Base-by-base conservation (phyloP, 441 rosid species). In the Pelargonium cotyledonis region DNA sequence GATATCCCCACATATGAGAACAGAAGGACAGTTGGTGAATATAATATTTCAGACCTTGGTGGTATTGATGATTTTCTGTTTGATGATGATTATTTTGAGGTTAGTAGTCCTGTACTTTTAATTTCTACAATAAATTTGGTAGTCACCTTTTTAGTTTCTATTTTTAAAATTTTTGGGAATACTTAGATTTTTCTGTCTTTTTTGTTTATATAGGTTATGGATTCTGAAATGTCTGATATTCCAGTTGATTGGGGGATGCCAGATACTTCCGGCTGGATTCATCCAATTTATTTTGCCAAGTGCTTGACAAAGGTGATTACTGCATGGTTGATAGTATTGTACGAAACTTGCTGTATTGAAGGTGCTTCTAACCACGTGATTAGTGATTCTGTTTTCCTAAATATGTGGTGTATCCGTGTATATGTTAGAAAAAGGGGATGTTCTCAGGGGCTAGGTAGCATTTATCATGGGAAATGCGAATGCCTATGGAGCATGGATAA, bases 181-280 rank as follows among this genome's bases (percentile, higher is more conserved):
- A 38, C 67, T 76, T 16, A 64, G 71, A 31, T 74, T 62, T 26
- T 26, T 14, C 31, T 73, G 60, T 35, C 51, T 68, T 49, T 66
- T 55, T 57, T 35, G 40, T 60, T 80, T 47, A 53, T 70, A 58
- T 77, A 89, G 98, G 85, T 81, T 60, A 73, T 80, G 86, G 97
- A 88, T 51, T 82, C 85, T 70, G 91, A 93, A 79, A 74, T 68
- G 57, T 73, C 84, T 71, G 89, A 84, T 68, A 74, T 74, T 79
- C 80, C 90, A 8, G 85, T 82, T 16, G 90, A 91, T 77, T 93
- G 97, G 98, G 95, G 98, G 70, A 87, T 86, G 90, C 91, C 97
- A 63, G 88, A 86, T 70, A 79, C 85, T 63, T 81, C 85, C 70
- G 81, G 76, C 47, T 79, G 80, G 69, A 75, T 86, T 76, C 97